Percentiles rank a stretch among this genome's conserved stretches.
Evolutionary conservation across 257 asterid genomes (phyloP).

Genomic region (Solanum bulbocastanum): DNA sequence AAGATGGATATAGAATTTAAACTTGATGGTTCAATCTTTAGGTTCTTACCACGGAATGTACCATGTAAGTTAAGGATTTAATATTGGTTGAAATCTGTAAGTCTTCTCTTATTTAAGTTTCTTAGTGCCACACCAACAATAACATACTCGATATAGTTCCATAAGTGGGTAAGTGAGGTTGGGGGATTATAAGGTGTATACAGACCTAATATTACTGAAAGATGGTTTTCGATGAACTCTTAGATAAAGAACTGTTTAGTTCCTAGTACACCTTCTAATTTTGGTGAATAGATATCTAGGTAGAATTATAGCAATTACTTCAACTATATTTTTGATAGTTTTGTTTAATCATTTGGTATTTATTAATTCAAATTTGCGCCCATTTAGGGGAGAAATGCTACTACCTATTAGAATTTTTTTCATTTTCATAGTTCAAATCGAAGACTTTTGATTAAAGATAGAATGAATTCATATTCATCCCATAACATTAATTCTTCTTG

Average conservation of each 20-base stretch:
- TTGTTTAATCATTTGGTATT: neutral
- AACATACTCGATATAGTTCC: neutral
- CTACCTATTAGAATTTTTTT: neutral
- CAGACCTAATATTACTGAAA: neutral
- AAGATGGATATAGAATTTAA: neutral
- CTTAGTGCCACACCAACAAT: neutral
- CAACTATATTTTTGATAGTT: neutral
- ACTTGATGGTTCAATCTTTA: neutral
- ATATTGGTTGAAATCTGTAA: neutral
- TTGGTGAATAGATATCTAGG: neutral
- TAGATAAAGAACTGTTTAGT: neutral
- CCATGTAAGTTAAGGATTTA: neutral
- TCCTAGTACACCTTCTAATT: neutral
- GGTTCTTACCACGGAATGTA: neutral
- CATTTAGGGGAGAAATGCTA: neutral
- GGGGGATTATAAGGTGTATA: neutral
- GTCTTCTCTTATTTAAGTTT: neutral
- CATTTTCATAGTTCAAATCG: neutral
- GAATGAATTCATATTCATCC: no score
- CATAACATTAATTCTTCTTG: no score
- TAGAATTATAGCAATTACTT: neutral
- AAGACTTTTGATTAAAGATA: neutral
- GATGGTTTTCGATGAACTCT: neutral
- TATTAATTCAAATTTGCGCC: neutral
- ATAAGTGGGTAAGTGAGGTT: neutral